Evolutionary conservation across 163 green algal genomes (phyloP).

Genomic region (Prototheca wickerhamii): DNA sequence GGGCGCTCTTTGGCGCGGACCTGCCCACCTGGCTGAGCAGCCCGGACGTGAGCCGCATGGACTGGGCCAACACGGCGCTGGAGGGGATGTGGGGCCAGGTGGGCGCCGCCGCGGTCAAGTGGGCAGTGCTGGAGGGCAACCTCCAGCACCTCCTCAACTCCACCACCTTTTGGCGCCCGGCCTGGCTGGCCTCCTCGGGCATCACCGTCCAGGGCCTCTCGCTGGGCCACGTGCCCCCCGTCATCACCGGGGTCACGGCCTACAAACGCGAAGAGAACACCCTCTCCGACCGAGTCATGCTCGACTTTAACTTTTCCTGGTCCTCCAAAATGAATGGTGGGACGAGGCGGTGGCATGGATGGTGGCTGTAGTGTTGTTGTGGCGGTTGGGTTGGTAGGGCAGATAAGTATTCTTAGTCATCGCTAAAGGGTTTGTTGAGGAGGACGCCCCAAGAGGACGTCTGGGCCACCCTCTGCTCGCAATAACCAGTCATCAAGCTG

Average conservation of each 20-base stretch:
- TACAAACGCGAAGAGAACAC: not conserved
- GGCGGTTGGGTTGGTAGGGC: not conserved
- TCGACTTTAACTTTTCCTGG: conserved; percentile 21
- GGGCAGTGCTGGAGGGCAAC: conserved; percentile 7
- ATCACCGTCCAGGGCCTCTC: conserved; percentile 12
- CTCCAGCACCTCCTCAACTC: conserved; percentile 21
- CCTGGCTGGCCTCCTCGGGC: conserved; percentile 8
- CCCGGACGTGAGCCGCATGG: conserved; percentile 6
- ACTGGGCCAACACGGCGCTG: conserved; percentile 16
- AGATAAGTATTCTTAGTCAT: no score
- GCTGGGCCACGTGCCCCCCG: conserved; percentile 18
- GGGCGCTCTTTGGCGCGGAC: conserved; percentile 1
- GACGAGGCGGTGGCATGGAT: no score
- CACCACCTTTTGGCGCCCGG: conserved; percentile 23
- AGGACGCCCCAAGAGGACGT: no score
- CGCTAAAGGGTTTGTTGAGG: no score
- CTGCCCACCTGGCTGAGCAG: conserved; percentile 11
- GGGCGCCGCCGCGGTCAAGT: conserved; percentile 6
- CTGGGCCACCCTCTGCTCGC: no score
- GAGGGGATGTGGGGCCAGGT: conserved; percentile 24
- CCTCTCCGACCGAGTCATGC: not conserved
- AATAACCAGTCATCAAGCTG: no score
- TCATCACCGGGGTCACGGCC: conserved; percentile 4
- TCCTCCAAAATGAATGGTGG: conserved; percentile 10
- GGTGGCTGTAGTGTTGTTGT: no score